phyloP scores from a whole-genome alignment of 768 basidiomycete species.

The Leccinum obscurum region DNA sequence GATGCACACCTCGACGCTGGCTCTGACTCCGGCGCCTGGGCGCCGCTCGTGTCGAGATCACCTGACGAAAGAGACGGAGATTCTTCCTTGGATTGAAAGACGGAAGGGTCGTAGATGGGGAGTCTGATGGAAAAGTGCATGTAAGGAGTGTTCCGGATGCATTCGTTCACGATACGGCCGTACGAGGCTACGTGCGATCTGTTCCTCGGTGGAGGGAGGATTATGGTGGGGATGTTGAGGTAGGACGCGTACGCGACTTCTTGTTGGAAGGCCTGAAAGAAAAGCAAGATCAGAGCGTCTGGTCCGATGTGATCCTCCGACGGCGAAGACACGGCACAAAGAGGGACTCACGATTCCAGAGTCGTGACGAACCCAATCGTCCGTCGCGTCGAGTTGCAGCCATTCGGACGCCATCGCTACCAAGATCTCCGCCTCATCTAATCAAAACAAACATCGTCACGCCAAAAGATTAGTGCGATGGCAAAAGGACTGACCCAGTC shows the following conservation, averaged over 20 bases:
- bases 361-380: slow-evolving; percentile 95
- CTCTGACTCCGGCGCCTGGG: neutral
- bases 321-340: slow-evolving; percentile 16
- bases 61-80: slow-evolving; percentile 22
- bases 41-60: slow-evolving; percentile 32
- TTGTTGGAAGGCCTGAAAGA: slow-evolving; percentile 79
- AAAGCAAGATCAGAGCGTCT: neutral
- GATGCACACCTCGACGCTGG: slow-evolving; percentile 13
- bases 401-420: slow-evolving; percentile 87
- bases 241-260: slow-evolving; percentile 93
- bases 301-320: slow-evolving; percentile 10
- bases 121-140: slow-evolving; percentile 82
- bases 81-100: slow-evolving; percentile 45
- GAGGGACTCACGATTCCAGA: slow-evolving; percentile 79
- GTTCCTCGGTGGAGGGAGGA: slow-evolving; percentile 86
- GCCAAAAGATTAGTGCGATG: slow-evolving; percentile 11
- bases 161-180: slow-evolving; percentile 84
- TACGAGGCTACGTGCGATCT: slow-evolving; percentile 88
- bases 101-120: slow-evolving; percentile 76
- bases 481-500: slow-evolving; percentile 52
- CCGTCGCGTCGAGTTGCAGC: slow-evolving; percentile 90
- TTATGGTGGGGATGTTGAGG: slow-evolving; percentile 79
- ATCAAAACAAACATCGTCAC: slow-evolving; percentile 9
- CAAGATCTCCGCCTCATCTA: slow-evolving; percentile 74
- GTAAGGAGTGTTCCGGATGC: slow-evolving; percentile 66